Conservation (phyloP, 139 green algal species). For the Diplosphaera chodatii region DNA sequence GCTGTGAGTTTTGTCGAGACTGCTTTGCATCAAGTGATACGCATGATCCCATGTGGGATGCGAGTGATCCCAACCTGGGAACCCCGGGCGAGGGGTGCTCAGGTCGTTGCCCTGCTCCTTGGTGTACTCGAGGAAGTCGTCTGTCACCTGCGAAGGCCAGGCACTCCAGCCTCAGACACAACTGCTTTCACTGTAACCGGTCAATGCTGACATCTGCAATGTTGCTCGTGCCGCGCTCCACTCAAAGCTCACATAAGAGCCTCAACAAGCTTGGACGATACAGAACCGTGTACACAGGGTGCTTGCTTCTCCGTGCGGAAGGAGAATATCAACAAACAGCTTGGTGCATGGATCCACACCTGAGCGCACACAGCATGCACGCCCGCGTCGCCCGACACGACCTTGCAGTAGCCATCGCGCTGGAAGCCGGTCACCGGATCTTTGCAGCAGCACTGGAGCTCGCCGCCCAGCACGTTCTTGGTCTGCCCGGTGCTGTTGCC, state of each 20-base stretch:
- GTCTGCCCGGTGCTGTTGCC: not conserved
- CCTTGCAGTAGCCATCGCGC: constrained; percentile 6
- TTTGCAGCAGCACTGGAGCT: constrained; percentile 8
- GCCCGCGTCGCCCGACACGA: not conserved
- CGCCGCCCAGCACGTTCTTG: constrained; percentile 14
- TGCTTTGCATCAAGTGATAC: not conserved
- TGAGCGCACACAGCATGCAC: constrained; percentile 2
- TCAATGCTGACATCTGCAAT: too few species aligned
- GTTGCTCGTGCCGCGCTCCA: too few species aligned
- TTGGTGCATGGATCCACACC: too few species aligned
- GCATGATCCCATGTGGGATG: not conserved
- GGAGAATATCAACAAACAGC: too few species aligned
- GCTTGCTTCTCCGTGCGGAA: too few species aligned
- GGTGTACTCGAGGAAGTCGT: constrained; percentile 8
- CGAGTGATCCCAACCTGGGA: not conserved
- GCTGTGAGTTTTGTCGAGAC: too few species aligned
- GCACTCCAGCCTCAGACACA: not conserved
- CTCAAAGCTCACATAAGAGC: too few species aligned
- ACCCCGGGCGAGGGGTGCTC: not conserved
- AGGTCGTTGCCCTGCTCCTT: constrained; percentile 12
- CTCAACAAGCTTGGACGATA: too few species aligned
- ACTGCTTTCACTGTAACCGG: too few species aligned
- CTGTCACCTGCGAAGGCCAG: not conserved
- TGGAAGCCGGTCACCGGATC: constrained; percentile 9
- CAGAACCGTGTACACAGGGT: too few species aligned